Evolutionary conservation across 352 stramenopile genomes (phyloP).

Genomic region (Phytophthora melonis): DNA sequence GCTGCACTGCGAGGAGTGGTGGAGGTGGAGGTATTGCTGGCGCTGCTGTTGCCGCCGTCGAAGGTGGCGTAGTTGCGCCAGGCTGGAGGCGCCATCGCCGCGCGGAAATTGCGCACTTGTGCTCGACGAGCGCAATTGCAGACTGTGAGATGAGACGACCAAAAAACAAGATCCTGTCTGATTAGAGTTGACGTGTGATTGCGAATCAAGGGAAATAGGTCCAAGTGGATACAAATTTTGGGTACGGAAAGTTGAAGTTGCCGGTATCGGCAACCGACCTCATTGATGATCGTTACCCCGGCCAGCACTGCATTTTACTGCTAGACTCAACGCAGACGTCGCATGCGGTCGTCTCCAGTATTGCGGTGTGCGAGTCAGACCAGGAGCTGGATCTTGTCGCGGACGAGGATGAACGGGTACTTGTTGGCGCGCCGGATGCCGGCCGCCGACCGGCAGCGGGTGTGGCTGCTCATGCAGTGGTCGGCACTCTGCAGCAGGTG

Average conservation of each 20-base stretch:
- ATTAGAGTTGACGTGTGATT: conserved; percentile 23
- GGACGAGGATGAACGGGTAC: not conserved
- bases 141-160: too few species aligned
- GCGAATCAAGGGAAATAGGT: conserved; percentile 1
- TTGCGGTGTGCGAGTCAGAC: not conserved
- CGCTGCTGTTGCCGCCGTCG: not conserved
- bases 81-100: not conserved
- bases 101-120: not conserved
- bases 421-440: not conserved
- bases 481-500: not conserved
- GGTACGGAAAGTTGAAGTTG: too few species aligned
- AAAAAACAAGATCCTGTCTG: not conserved
- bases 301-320: too few species aligned
- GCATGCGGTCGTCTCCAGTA: too few species aligned
- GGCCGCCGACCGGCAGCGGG: too few species aligned
- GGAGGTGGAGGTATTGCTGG: not conserved
- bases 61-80: conserved; percentile 29
- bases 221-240: too few species aligned
- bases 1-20: not conserved
- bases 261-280: too few species aligned
- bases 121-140: conserved; percentile 9
- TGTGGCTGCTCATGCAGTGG: not conserved
- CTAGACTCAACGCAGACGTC: not conserved
- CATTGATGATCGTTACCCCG: too few species aligned
- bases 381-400: not conserved